Evolutionary conservation across 208 protist genomes (phyloP).

Genomic region (Angomonas ambiguus): DNA sequence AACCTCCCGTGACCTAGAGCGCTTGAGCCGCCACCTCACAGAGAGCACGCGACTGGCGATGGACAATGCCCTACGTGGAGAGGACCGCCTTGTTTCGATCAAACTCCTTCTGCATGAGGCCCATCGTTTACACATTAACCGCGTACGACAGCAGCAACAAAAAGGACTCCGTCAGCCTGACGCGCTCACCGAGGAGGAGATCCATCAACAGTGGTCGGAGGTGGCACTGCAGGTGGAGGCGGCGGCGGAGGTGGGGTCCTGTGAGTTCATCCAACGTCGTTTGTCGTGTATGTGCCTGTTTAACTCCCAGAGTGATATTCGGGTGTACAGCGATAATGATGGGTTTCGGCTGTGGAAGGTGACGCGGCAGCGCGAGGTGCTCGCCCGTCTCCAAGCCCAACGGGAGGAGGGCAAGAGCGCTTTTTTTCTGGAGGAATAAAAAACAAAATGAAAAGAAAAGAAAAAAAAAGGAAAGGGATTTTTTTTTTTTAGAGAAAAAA

Average conservation of each 20-base stretch:
- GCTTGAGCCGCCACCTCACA: conserved; percentile 11
- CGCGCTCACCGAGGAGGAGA: background rate
- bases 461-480: conserved; percentile 10
- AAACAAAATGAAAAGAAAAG: conserved; percentile 3
- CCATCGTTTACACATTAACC: conserved; percentile 24
- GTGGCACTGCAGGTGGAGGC: conserved; percentile 33
- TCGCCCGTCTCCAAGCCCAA: conserved; percentile 28
- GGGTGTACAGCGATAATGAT: conserved; percentile 39
- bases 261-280: conserved; percentile 27
- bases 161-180: background rate
- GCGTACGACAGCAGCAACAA: background rate
- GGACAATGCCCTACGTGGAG: conserved; percentile 12
- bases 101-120: conserved; percentile 45
- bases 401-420: conserved; percentile 20
- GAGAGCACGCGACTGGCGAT: background rate
- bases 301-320: conserved; percentile 44
- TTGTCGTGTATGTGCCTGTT: conserved; percentile 71
- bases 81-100: conserved; percentile 22
- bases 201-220: conserved; percentile 37
- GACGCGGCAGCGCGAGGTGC: conserved; percentile 30
- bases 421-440: conserved; percentile 29
- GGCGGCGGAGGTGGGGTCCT: conserved; percentile 32
- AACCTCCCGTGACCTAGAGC: conserved; percentile 12
- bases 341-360: conserved; percentile 23
- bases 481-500: conserved; percentile 25